Evolutionary conservation across 2,329 filamentous ascomycete species (phyloP).

Genomic region (Neofusicoccum kwambonambiense): DNA sequence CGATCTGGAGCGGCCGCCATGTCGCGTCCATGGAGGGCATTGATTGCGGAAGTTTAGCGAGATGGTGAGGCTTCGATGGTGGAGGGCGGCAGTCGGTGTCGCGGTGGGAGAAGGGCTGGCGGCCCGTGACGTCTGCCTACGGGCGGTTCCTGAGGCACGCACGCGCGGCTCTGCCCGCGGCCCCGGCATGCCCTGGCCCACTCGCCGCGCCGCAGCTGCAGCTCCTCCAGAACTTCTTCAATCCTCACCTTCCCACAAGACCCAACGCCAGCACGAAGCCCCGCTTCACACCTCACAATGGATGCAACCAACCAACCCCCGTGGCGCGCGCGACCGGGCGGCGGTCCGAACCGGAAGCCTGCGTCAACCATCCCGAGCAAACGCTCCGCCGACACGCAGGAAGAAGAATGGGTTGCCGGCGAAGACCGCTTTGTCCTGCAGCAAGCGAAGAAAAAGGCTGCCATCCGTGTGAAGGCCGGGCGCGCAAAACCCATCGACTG

Average conservation of each 20-base stretch:
- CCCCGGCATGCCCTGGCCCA: not conserved
- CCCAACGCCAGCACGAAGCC: not conserved
- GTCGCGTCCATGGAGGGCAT: not conserved
- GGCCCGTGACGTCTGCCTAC: constrained; percentile 1
- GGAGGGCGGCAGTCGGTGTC: not conserved
- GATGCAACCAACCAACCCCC: constrained; percentile 33
- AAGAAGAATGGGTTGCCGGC: constrained; percentile 75
- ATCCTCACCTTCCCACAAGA: not conserved
- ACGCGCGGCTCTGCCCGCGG: not conserved
- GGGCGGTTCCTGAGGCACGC: not conserved
- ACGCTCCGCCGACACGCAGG: constrained; percentile 47
- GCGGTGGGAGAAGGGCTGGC: not conserved
- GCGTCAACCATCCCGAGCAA: constrained; percentile 40
- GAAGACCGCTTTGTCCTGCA: constrained; percentile 95
- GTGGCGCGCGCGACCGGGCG: constrained; percentile 30
- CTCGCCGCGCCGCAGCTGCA: not conserved
- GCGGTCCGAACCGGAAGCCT: constrained; percentile 25
- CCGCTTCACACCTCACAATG: constrained; percentile 24
- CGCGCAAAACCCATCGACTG: constrained; percentile 91
- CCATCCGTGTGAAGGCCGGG: constrained; percentile 87
- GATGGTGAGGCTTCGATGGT: not conserved
- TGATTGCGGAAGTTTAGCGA: not conserved
- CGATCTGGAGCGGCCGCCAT: not conserved
- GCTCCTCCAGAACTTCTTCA: not conserved
- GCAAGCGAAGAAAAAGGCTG: constrained; percentile 97